Conservation (phyloP, 2,329 filamentous ascomycete species). For the Calonectria honghensis region DNA sequence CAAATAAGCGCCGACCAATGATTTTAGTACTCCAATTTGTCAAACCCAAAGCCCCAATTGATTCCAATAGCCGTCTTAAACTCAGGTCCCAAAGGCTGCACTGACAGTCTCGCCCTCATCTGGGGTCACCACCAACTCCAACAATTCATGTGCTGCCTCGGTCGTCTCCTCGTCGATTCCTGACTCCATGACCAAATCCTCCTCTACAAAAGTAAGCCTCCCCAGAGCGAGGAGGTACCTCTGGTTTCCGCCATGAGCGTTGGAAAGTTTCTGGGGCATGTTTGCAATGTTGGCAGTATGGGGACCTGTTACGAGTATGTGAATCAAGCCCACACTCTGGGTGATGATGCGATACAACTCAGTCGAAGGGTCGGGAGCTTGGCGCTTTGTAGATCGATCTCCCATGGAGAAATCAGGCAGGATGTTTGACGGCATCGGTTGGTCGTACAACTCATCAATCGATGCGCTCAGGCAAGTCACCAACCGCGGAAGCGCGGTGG, state of each 20-base stretch:
- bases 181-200: conserved; percentile 84
- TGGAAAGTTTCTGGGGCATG: conserved; percentile 82
- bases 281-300: conserved; percentile 70
- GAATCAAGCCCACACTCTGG: conserved; percentile 69
- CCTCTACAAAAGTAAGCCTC: conserved; percentile 87
- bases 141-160: conserved; percentile 86
- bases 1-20: conserved; percentile 18
- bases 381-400: conserved; percentile 14
- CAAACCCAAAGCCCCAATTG: neutral
- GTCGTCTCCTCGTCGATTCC: conserved; percentile 86
- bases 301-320: conserved; percentile 71
- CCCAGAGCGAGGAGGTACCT: conserved; percentile 89
- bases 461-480: conserved; percentile 79
- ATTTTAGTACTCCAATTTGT: conserved; percentile 25
- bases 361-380: conserved; percentile 46
- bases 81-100: conserved; percentile 63
- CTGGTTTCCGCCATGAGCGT: conserved; percentile 83
- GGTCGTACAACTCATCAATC: conserved; percentile 84
- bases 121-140: conserved; percentile 87
- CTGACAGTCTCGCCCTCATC: conserved; percentile 74
- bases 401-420: conserved; percentile 51
- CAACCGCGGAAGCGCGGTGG: conserved; percentile 82
- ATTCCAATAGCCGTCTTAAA: neutral
- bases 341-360: conserved; percentile 68
- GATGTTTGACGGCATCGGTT: conserved; percentile 66